A percentile compares a stretch with the other conserved stretches of the same genome.
These are phyloP conservation scores for Collybia mongolica DNA, from an alignment of 768 basidiomycete genomes.

Conservation along the genomic window DNA sequence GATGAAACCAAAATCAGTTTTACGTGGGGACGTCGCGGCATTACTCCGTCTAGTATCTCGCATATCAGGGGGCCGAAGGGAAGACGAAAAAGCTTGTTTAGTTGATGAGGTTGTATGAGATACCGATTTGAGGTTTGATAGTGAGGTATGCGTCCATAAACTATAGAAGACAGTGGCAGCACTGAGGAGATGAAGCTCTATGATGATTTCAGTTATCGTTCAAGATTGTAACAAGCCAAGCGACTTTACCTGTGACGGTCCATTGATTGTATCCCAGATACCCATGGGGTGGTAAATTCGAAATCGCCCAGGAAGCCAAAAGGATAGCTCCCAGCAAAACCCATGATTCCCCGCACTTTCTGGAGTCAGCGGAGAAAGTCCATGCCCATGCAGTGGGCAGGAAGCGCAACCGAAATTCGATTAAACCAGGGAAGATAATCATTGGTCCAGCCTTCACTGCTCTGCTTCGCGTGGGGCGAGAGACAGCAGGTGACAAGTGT, in stretches of 20 bases:
- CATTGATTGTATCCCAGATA: constrained; percentile 34
- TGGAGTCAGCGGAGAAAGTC: constrained; percentile 57
- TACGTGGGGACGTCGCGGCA: constrained; percentile 27
- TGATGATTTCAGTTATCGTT: constrained; percentile 6
- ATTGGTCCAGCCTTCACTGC: constrained; percentile 18
- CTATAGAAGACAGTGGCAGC: constrained; percentile 58
- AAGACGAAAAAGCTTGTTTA: constrained; percentile 28
- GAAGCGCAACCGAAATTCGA: constrained; percentile 44
- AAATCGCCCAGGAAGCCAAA: constrained; percentile 52
- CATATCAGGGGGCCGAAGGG: constrained; percentile 40
- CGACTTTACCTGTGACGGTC: constrained; percentile 49
- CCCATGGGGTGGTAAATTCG: constrained; percentile 25
- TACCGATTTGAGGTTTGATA: constrained; percentile 20
- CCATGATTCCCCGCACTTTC: constrained; percentile 62
- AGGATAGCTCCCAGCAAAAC: constrained; percentile 64
- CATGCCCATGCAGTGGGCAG: constrained; percentile 39
- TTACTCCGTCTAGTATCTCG: constrained; percentile 44
- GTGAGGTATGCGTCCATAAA: constrained; percentile 56
- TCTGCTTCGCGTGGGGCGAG: constrained; percentile 39
- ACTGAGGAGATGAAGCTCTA: constrained; percentile 61
- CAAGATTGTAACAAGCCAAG: constrained; percentile 3
- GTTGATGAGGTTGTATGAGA: constrained; percentile 10
- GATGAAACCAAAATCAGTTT: constrained; percentile 64
- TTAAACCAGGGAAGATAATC: constrained; percentile 46
- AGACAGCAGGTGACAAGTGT: constrained; percentile 41